Conservation (phyloP, 2,329 filamentous ascomycete genomes). For the Madurella fahalii region DNA sequence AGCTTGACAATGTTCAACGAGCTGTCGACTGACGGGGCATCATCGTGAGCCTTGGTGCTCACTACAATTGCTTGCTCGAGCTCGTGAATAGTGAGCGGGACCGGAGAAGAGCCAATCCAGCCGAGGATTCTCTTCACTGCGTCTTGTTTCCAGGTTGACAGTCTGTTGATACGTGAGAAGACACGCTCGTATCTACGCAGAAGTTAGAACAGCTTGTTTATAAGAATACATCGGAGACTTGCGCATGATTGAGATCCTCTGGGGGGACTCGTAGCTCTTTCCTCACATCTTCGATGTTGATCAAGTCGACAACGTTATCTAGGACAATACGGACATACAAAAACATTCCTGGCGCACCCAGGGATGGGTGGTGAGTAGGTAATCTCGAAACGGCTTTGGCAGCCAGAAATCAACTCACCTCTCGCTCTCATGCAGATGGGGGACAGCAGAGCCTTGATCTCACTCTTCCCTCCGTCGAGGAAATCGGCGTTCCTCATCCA, state of each 20-base stretch:
- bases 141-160: not conserved
- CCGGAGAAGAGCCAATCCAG: constrained; percentile 24
- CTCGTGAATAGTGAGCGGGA: constrained; percentile 19
- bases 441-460: too few relatives aligned
- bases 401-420: too few relatives aligned
- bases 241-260: constrained; percentile 30
- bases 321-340: constrained; percentile 30
- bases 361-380: constrained; percentile 19
- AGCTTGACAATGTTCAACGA: constrained; percentile 19
- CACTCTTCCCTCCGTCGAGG: too few relatives aligned
- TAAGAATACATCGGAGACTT: constrained; percentile 11
- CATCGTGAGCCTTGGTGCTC: not conserved
- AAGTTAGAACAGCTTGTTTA: not conserved
- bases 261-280: constrained; percentile 28
- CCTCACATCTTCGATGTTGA: constrained; percentile 24
- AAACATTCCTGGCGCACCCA: constrained; percentile 31
- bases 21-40: not conserved
- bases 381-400: not conserved
- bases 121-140: constrained; percentile 19
- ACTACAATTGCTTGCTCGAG: constrained; percentile 18
- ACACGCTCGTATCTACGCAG: constrained; percentile 15
- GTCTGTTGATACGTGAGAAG: constrained; percentile 15
- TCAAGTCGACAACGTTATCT: constrained; percentile 20
- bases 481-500: too few relatives aligned
- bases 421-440: too few relatives aligned